Evolutionary conservation across 1,284 basidiomycete species (phyloP), one percentile per base, ranked within the genome.

Genomic region (Violaceomyces palustris): DNA sequence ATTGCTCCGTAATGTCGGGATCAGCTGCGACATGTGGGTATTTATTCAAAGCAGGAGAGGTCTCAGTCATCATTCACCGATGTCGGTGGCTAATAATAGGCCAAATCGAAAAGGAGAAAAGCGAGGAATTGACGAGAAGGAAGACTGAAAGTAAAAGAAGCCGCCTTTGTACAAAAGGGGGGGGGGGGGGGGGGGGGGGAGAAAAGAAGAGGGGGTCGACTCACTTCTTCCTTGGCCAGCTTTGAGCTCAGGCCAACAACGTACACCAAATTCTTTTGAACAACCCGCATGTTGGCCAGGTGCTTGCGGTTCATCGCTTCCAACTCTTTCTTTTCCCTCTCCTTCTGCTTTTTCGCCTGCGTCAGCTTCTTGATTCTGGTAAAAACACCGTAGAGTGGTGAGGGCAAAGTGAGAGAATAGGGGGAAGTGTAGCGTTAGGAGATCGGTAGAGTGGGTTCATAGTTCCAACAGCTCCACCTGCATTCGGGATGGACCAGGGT

Each of bases 181-280:
- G n/a, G n/a, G n/a, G n/a, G n/a, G n/a, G n/a, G n/a, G n/a, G n/a
- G n/a, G n/a, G n/a, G n/a, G n/a, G n/a, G n/a, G n/a, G n/a, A n/a
- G n/a, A n/a, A n/a, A n/a, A n/a, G n/a, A n/a, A n/a, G n/a, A n/a
- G n/a, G n/a, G n/a, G 12, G 14, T 28, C 18, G 45, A 69, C 83
- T 50, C 64, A 92, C 92, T 79, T 99, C 94, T 76, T 97, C 91
- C 73, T 89, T 92, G 35, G 88, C 92, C 74, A 89, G 87, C 57
- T 86, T 81, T 79, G 86, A 89, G 83, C 79, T 76, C 64, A 98
- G 87, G 12, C 94, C 94, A 21, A 93, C 85, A 18, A 98, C 88
- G 74, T 96, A 97, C 17, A 94, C 92, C 32, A 94, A 88, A 64
- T 89, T 94, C 67, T 92, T 87, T 75, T 97, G 92, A 15, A 97